phyloP scores from a whole-genome alignment of 2,329 filamentous ascomycete genomes.

The Dactylellina cionopaga region DNA sequence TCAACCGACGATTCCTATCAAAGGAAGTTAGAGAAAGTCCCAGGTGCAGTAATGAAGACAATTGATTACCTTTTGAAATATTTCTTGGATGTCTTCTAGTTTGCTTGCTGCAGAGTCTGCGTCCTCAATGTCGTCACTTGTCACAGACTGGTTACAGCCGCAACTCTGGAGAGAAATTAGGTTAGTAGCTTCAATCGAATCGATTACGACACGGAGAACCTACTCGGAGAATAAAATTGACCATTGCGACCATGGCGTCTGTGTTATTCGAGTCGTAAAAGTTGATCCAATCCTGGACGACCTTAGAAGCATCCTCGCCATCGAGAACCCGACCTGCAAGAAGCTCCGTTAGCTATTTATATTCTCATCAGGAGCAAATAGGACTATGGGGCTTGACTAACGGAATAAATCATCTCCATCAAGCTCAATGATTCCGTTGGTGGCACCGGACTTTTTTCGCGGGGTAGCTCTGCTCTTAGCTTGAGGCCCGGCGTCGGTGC shows the following conservation, averaged over 20 bases:
- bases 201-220: background rate
- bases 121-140: slow-evolving; percentile 84
- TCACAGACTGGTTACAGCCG: slow-evolving; percentile 82
- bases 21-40: slow-evolving; percentile 18
- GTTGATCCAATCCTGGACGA: slow-evolving; percentile 42
- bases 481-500: slow-evolving; percentile 46
- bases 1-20: slow-evolving; percentile 78
- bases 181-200: background rate
- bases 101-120: slow-evolving; percentile 84
- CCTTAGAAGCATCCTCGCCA: slow-evolving; percentile 51
- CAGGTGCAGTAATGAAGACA: background rate
- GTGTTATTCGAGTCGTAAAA: slow-evolving; percentile 67
- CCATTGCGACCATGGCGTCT: slow-evolving; percentile 69
- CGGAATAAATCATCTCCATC: slow-evolving; percentile 49
- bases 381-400: slow-evolving; percentile 15
- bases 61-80: slow-evolving; percentile 77
- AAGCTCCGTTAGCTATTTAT: slow-evolving; percentile 5
- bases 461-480: slow-evolving; percentile 50
- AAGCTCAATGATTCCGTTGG: slow-evolving; percentile 39
- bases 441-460: slow-evolving; percentile 37
- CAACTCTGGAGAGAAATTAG: slow-evolving; percentile 64
- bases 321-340: slow-evolving; percentile 43
- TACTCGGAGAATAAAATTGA: slow-evolving; percentile 72
- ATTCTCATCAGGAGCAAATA: background rate
- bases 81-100: slow-evolving; percentile 84